Evolutionary conservation across 139 green algal species (phyloP).

Genomic region (Haematococcus lacustris): DNA sequence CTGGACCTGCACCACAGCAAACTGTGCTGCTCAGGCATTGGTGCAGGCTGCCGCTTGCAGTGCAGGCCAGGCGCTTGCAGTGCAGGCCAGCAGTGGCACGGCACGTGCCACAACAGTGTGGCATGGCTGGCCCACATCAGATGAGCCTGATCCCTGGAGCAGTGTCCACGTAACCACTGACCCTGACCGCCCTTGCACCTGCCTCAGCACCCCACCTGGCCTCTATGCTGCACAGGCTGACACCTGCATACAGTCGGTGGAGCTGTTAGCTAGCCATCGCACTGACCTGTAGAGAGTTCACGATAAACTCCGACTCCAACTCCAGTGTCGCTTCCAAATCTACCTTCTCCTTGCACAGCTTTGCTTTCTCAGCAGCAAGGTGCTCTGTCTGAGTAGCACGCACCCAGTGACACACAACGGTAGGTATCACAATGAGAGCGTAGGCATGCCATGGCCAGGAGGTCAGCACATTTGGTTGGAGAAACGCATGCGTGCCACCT

Average conservation of each 20-base stretch:
- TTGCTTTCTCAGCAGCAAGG: conserved; percentile 20
- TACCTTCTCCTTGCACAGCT: conserved; percentile 60
- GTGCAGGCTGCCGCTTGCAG: too few species aligned
- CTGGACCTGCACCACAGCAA: neutral
- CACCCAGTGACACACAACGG: neutral
- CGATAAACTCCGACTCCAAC: conserved; percentile 67
- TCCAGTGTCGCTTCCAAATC: conserved; percentile 59
- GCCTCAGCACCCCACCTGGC: too few species aligned
- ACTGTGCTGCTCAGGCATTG: neutral
- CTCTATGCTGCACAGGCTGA: too few species aligned
- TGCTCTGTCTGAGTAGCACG: conserved; percentile 10
- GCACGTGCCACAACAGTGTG: too few species aligned
- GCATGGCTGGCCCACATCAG: too few species aligned
- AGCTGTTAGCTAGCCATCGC: too few species aligned
- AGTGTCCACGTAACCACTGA: too few species aligned
- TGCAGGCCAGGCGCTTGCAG: too few species aligned
- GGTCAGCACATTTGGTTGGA: neutral
- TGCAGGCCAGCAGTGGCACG: too few species aligned
- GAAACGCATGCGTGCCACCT: neutral
- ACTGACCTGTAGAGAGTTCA: conserved; percentile 78
- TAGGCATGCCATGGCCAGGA: neutral
- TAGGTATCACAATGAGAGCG: neutral
- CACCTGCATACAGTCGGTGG: too few species aligned
- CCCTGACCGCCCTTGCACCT: too few species aligned
- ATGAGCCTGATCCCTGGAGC: too few species aligned